A percentile compares a stretch with the other conserved stretches of the same genome.
Conservation (phyloP, 2,329 filamentous ascomycete genomes). For the Penicillium sp. region DNA sequence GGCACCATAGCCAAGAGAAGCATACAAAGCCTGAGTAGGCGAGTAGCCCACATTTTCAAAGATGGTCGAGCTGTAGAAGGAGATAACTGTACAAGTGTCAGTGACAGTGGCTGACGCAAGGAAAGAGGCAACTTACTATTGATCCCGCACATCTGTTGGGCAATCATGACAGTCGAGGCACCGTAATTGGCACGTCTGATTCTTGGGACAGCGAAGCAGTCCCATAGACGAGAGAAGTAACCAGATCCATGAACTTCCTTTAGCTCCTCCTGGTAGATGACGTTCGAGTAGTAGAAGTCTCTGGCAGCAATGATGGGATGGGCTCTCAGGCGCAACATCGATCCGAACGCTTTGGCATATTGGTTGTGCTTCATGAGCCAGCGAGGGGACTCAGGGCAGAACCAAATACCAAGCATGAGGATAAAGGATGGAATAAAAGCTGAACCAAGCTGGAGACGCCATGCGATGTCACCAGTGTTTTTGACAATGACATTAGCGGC, state of each 20-base stretch:
- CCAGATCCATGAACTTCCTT: slow-evolving; percentile 45
- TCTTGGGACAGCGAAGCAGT: slow-evolving; percentile 46
- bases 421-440: slow-evolving; percentile 61
- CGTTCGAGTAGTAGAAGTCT: slow-evolving; percentile 58
- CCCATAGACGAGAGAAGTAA: slow-evolving; percentile 56
- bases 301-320: slow-evolving; percentile 47
- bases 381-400: slow-evolving; percentile 28
- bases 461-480: slow-evolving; percentile 53
- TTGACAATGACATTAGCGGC: slow-evolving; percentile 61
- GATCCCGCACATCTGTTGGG: slow-evolving; percentile 63
- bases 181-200: slow-evolving; percentile 62
- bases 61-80: slow-evolving; percentile 65
- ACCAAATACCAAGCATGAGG: slow-evolving; percentile 34
- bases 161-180: slow-evolving; percentile 73
- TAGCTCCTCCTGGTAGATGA: slow-evolving; percentile 46
- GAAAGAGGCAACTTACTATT: slow-evolving; percentile 20
- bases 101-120: slow-evolving; percentile 48
- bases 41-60: slow-evolving; percentile 52
- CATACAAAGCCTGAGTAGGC: slow-evolving; percentile 54
- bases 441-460: slow-evolving; percentile 60
- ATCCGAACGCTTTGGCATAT: slow-evolving; percentile 13
- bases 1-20: slow-evolving; percentile 60
- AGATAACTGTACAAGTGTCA: slow-evolving; percentile 44
- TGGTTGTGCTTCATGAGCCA: slow-evolving; percentile 26
- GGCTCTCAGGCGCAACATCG: slow-evolving; percentile 18